Base-by-base conservation (phyloP, 208 protist species). In the Acanthamoeba triangularis region DNA sequence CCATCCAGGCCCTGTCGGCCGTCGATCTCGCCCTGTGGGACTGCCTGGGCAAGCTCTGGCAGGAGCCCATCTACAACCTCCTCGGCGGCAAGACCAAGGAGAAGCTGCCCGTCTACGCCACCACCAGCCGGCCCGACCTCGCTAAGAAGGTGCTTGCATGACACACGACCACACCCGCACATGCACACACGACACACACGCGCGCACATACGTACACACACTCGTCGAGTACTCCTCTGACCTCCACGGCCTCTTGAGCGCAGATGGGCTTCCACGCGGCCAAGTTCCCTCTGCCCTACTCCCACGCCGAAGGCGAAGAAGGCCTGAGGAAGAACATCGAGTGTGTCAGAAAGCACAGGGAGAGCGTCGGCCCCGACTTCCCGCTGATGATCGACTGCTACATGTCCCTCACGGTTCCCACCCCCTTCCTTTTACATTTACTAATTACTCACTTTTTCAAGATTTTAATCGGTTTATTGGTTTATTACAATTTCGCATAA, bases 251-350 rank as follows among this genome's bases (percentile, higher is more conserved):
- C 8, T 59, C 14, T 8, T 33, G 20, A 11, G 65, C 13, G 37
- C 18, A 94, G 72, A 94, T 94, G 91, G 91, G 91, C 6, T 97
- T 97, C 80, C 76, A 91, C 20, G 96, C 95, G 8, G 96, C 97
- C 47, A 97, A 97, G 97, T 28, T 97, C 7, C 97, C 97, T 7
- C 96, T 98, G 28, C 97, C 97, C 30, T 97, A 97, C 82, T 97
- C 96, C 0, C 97, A 97, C 30, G 96, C 78, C 23, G 97, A 97
- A 8, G 97, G 97, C 44, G 97, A 97, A 47, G 85, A 97, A 59
- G 97, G 97, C 25, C 87, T 97, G 47, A 97, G 94, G 33, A 95
- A 65, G 95, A 97, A 97, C 95, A 11, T 97, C 49, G 94, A 63
- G 84, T 49, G 25, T 25, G 25, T 96, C 28, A 90, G 35, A 52